Percentiles rank a stretch among this genome's conserved stretches.
Evolutionary conservation across 352 stramenopile genomes (phyloP).

Genomic region (Phytopythium oedochilum): DNA sequence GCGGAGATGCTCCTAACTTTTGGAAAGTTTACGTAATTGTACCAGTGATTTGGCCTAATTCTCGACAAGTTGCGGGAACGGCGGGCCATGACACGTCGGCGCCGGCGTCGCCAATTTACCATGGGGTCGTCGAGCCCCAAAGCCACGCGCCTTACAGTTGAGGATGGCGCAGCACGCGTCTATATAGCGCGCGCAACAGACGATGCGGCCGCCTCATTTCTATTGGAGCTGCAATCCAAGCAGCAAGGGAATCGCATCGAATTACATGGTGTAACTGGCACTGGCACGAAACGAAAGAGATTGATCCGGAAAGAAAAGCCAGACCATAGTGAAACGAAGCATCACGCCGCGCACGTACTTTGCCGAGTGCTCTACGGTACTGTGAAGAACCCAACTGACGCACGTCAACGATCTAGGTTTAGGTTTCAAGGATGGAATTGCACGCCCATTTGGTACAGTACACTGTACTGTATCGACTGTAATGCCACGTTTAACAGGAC

Average conservation of each 20-base stretch:
- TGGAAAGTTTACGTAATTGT: too few species aligned
- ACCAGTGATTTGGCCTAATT: too few species aligned
- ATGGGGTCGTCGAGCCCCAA: neutral
- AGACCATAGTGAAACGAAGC: neutral
- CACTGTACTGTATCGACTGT: neutral
- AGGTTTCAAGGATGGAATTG: too few species aligned
- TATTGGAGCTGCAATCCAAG: neutral
- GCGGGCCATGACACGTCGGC: neutral
- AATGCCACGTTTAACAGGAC: neutral
- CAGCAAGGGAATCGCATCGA: neutral
- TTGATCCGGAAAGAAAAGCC: neutral
- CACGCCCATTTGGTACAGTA: too few species aligned
- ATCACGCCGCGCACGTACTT: too few species aligned
- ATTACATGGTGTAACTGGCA: neutral
- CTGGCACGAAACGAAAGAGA: neutral
- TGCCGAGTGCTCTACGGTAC: neutral
- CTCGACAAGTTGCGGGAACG: neutral
- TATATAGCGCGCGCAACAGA: neutral
- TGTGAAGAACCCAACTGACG: neutral
- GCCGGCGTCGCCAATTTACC: neutral
- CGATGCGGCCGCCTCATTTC: neutral
- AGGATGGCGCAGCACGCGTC: neutral
- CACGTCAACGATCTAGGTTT: neutral
- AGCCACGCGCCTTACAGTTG: neutral
- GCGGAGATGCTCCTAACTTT: too few species aligned